A percentile compares a stretch with the other conserved stretches of the same genome.
Conservation (phyloP, 108 stramenopile genomes). For the Bacterosira constricta region DNA sequence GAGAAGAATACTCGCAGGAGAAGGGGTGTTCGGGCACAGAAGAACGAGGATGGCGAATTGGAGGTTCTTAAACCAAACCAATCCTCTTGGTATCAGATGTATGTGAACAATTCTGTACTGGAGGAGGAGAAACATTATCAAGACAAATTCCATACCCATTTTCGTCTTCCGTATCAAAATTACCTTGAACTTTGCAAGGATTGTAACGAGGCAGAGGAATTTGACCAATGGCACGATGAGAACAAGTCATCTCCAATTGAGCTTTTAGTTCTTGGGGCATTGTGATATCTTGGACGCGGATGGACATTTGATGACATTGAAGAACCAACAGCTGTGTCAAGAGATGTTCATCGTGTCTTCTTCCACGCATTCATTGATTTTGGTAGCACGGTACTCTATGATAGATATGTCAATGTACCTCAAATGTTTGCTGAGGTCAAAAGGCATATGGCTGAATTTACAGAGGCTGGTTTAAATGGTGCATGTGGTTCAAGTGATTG, state of each 20-base stretch:
- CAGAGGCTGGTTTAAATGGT: slow-evolving; percentile 5
- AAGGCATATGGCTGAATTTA: background rate
- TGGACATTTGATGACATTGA: slow-evolving; percentile 12
- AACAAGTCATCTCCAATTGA: background rate
- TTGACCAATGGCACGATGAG: background rate
- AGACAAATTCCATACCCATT: background rate
- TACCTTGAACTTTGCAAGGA: background rate
- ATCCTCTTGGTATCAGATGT: background rate
- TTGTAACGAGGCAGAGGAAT: background rate
- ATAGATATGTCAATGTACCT: background rate
- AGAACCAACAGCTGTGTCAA: background rate
- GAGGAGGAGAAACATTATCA: background rate
- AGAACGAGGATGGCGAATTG: background rate
- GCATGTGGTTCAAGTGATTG: background rate
- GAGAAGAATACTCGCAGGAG: background rate
- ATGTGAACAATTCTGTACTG: background rate
- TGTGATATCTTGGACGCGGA: background rate
- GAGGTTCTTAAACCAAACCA: background rate
- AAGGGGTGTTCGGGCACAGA: background rate
- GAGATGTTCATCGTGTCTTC: background rate
- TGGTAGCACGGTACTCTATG: background rate
- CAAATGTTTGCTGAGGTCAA: background rate
- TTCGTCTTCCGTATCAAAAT: background rate
- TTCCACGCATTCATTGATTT: slow-evolving; percentile 4
- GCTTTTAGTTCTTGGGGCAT: background rate